Base-by-base conservation (phyloP, 208 protist species). In the Trypanosoma avium region DNA sequence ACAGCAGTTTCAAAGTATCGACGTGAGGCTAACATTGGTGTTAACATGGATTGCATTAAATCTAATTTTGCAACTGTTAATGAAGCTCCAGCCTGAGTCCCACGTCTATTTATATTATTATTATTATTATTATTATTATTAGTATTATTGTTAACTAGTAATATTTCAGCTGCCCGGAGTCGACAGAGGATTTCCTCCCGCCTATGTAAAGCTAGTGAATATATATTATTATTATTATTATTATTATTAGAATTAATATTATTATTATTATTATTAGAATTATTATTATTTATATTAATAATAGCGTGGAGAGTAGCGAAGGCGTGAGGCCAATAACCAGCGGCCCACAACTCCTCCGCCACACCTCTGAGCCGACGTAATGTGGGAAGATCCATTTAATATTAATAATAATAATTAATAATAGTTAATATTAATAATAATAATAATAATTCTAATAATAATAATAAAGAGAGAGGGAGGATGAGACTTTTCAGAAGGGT, bases 41-140 rank as follows among this genome's bases (percentile, higher is more conserved):
- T 46, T 7, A 88, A 49, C 2, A 88, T 67, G 43, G 73, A 70
- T 43, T 88, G 69, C n/a, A 58, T 78, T n/a, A 88, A 68, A 54
- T 82, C 73, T 9, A 84, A 45, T 15, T 50, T 57, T 10, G 77
- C 75, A 32, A 71, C 68, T 0, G 63, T 56, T 8, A 71, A 66
- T 22, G 53, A 46, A 9, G 43, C 10, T 9, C 42, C 65, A 61
- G 24, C 64, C 73, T 13, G 74, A 33, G 17, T 35, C 63, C n/a
- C 17, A 42, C 17, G 10, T 3, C 36, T 42, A 42, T 42, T 42
- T 13, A 2, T 9, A 42, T 42, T 8, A 42, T 9, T 42, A 9
- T 8, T 9, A 9, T 9, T 2, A 42, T 38, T 38, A 38, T 5
- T 38, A 38, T 38, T 38, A 38, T 38, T 38, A 38, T 10, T 38